Evolutionary conservation across 768 basidiomycete genomes (phyloP), one percentile per base, ranked within the genome.

Genomic region (Agaricus blazei): DNA sequence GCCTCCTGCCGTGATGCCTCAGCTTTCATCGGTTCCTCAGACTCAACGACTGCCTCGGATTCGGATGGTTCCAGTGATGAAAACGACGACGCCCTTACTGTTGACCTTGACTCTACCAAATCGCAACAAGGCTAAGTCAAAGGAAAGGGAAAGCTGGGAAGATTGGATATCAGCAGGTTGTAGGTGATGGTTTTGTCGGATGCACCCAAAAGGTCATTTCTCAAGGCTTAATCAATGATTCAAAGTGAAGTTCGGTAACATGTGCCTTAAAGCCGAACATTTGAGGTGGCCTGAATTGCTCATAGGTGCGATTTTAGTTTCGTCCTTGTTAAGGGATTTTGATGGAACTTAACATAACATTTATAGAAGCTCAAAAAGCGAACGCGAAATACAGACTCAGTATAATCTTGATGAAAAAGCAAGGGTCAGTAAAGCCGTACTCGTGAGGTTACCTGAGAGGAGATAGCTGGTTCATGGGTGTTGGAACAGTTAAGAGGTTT

Each of bases 381-480:
- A 50, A 31, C 12, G n/a, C 14, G 54, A 42, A 26, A 41, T 27
- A n/a, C n/a, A 29, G 7, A 31, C 40, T 4, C 46, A 55, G 29
- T 26, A 29, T 12, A 28, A 42, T 38, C 37, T 48, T 12, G 48
- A 42, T 61, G 89, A 91, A 65, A 87, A 89, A 68, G 82, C 87
- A 60, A 87, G 79, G 50, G 73, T 82, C 15, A 85, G 79, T 68
- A 82, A 77, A 66, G 68, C 92, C 49, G 19, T 47, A 7, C 54
- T 55, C 37, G 48, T 24, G 1, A 48, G 54, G 7, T 23, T 50
- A 23, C 48, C 54, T 3, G 41, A 48, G 14, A 46, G 29, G 88
- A 66, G 85, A 89, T 46, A 90, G 86, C 1, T 98, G 94, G 96
- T 98, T 89, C 64, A 11, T 96, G 93, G 93, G 88, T 98, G 1